Conservation (phyloP, 441 rosid species). For the Populus hybrid region DNA sequence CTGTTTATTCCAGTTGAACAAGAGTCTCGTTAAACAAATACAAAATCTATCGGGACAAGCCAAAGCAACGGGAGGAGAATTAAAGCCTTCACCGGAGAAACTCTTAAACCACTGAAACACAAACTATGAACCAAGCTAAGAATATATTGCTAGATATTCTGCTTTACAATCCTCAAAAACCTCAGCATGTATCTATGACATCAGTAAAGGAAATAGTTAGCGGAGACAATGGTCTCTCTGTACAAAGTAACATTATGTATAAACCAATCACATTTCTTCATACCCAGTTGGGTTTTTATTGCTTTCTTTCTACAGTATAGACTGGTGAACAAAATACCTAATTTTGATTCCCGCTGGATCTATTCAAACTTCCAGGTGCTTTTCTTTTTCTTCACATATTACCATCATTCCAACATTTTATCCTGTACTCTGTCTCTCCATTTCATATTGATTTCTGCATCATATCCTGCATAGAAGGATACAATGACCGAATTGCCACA, state of each 20-base stretch:
- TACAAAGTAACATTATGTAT: background rate
- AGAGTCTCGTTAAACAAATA: background rate
- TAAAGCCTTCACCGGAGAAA: too few species aligned
- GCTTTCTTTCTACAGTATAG: background rate
- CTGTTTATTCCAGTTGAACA: background rate
- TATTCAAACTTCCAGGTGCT: background rate
- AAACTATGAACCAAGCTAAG: background rate
- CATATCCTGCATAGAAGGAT: background rate
- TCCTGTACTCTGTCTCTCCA: background rate
- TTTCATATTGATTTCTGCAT: background rate
- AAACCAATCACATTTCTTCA: constrained; percentile 1
- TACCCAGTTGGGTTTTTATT: background rate
- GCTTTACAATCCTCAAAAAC: background rate
- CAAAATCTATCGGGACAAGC: background rate
- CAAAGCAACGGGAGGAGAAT: background rate
- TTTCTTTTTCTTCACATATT: background rate
- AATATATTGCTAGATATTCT: background rate
- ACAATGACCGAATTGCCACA: background rate
- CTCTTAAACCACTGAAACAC: background rate
- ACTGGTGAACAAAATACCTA: background rate
- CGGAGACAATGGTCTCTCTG: background rate
- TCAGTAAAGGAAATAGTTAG: background rate
- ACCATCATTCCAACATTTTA: background rate
- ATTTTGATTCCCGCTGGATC: background rate
- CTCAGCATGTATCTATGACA: background rate